Conservation (phyloP, 495 filamentous ascomycete species). For the Penicillium parvum region DNA sequence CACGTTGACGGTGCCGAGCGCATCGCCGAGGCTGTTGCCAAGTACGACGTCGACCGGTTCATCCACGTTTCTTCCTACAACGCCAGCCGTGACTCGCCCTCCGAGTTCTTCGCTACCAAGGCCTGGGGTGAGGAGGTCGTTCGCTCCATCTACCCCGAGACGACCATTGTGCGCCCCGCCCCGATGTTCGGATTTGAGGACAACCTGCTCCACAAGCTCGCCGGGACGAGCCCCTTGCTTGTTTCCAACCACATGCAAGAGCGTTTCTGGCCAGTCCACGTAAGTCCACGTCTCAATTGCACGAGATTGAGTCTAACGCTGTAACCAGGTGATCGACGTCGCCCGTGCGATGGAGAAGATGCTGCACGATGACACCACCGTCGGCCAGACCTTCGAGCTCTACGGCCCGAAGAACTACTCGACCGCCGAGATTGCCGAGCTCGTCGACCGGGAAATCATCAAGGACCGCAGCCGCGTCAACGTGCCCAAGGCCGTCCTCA, state of each 20-base stretch:
- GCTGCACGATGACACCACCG: constrained; percentile 83
- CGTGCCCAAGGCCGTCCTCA: constrained; percentile 72
- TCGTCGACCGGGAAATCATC: constrained; percentile 89
- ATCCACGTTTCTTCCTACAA: constrained; percentile 97
- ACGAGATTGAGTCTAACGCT: constrained; percentile 6
- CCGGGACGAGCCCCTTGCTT: constrained; percentile 70
- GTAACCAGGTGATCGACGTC: constrained; percentile 72
- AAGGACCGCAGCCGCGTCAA: constrained; percentile 90
- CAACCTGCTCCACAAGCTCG: constrained; percentile 80
- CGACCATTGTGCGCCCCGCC: constrained; percentile 92
- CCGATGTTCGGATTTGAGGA: constrained; percentile 96
- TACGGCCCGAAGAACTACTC: constrained; percentile 93
- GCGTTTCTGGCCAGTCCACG: constrained; percentile 87
- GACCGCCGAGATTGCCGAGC: constrained; percentile 74
- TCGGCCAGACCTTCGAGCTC: constrained; percentile 87
- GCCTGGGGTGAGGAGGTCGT: constrained; percentile 77
- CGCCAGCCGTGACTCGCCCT: constrained; percentile 72
- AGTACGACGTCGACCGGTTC: constrained; percentile 97
- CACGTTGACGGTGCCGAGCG: constrained; percentile 93
- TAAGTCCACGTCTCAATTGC: constrained; percentile 37
- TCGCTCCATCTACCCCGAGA: constrained; percentile 91
- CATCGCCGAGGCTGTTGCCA: constrained; percentile 92
- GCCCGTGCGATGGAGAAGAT: constrained; percentile 83
- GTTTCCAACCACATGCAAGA: constrained; percentile 91
- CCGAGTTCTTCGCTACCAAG: constrained; percentile 88